A percentile compares a stretch with the other conserved stretches of the same genome.
These are phyloP conservation scores for Backusella sp. DNA, from an alignment of 192 early-diverging fungal genomes.

Conservation along the genomic window DNA sequence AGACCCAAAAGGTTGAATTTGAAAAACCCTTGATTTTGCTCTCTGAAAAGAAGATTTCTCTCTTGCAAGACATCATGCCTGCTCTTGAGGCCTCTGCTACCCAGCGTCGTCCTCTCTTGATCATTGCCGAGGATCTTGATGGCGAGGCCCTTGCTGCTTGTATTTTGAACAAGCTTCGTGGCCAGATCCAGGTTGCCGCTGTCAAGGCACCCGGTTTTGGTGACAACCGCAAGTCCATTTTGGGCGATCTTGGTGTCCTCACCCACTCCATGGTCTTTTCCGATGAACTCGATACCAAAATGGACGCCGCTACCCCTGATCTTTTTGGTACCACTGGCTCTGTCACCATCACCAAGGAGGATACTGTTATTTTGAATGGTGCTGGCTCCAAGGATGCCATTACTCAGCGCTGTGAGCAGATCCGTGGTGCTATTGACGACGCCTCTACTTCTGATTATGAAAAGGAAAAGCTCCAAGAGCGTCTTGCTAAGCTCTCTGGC, in stretches of 20 bases:
- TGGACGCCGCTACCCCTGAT: conserved; percentile 89
- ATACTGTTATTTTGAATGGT: conserved; percentile 97
- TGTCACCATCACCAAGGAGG: conserved; percentile 95
- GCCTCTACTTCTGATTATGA: conserved; percentile 91
- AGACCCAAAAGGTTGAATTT: conserved; percentile 97
- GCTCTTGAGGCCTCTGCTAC: conserved; percentile 91
- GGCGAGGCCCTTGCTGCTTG: conserved; percentile 99
- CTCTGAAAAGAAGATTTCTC: conserved; percentile 96
- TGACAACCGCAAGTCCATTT: conserved; percentile 99
- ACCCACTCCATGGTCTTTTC: conserved; percentile 97
- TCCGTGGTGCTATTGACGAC: conserved; percentile 85
- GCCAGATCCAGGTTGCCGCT: conserved; percentile 93
- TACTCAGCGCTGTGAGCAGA: conserved; percentile 93
- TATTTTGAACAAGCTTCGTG: conserved; percentile 99
- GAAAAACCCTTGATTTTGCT: conserved; percentile 98
- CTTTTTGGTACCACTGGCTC: conserved; percentile 86
- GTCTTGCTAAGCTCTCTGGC: conserved; percentile 94
- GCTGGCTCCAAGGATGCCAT: conserved; percentile 86
- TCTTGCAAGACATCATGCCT: conserved; percentile 94
- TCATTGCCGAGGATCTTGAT: conserved; percentile 98
- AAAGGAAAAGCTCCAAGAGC: conserved; percentile 98
- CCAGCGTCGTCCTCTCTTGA: conserved; percentile 92
- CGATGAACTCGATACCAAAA: conserved; percentile 94
- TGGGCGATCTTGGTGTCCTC: conserved; percentile 95
- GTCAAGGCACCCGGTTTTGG: conserved; percentile 99